phyloP scores from a whole-genome alignment of 2,329 filamentous ascomycete species.

The Xylaria multiplex region DNA sequence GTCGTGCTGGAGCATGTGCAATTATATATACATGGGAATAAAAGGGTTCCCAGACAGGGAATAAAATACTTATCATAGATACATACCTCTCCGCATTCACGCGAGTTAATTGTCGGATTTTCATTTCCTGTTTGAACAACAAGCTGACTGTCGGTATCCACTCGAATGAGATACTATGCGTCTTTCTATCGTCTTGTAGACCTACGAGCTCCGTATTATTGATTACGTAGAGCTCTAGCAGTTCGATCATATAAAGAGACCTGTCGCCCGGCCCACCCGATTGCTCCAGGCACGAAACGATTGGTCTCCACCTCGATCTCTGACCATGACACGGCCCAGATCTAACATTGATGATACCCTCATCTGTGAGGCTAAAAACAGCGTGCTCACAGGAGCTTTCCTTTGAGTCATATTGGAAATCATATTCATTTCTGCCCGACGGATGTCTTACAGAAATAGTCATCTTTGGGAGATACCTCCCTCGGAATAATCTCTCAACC shows the following conservation, averaged over 20 bases:
- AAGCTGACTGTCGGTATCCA: conserved; percentile 1
- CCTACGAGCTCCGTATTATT: not conserved
- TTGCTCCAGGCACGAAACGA: not conserved
- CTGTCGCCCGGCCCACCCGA: not conserved
- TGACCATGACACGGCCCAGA: no score
- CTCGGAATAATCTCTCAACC: not conserved
- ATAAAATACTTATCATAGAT: not conserved
- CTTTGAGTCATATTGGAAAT: not conserved
- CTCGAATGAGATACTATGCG: not conserved
- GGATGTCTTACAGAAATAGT: not conserved
- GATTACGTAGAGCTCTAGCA: not conserved
- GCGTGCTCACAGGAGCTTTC: not conserved
- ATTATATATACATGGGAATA: not conserved
- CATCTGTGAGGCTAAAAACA: not conserved
- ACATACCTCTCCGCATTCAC: not conserved
- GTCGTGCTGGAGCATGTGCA: not conserved
- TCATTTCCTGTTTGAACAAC: conserved; percentile 1
- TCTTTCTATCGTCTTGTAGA: not conserved
- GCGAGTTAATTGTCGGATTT: not conserved
- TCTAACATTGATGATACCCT: no score
- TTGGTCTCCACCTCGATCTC: not conserved
- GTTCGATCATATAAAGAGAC: not conserved
- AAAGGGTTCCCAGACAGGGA: not conserved
- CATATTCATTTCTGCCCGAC: no score
- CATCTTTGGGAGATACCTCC: not conserved